Base-by-base conservation (phyloP, 306 rosid genomes). In the Delonix regia region DNA sequence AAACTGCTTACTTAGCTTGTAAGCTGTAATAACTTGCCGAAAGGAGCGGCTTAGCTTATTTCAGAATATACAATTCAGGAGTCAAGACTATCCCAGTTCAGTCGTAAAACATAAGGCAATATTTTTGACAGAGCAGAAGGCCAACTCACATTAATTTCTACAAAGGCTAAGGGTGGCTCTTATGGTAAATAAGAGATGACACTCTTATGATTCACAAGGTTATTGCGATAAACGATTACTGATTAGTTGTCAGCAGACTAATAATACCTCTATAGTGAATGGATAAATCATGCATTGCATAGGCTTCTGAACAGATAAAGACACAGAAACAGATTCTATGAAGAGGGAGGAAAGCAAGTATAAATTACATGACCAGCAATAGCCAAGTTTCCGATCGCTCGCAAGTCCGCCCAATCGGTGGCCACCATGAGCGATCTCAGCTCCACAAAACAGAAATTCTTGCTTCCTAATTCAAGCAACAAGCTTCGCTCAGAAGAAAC, bases 351-450 rank as follows among this genome's bases (percentile, higher is more conserved):
- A 21, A 48, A 15, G 63, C 27, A 15, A 60, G 24, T 66, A 51
- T 1, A 67, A 85, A 96, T 87, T 85, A 95, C 99, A 76, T 92
- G 97, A 74, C 98, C 98, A 60, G 97, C 99, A 85, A 95, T 77
- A 64, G 98, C 91, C 85, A 95, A 83, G 59, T 88, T 88, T 14
- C 75, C 85, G 96, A 88, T 89, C 9, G 91, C 88, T 69, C 76
- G 61, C 10, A 56, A 49, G 80, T 95, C 94, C 30, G 80, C 84
- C 99, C 99, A 92, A 76, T 92, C 92, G 9, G 97, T 79, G 9
- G 98, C 99, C 52, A 92, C 99, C 98, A 95, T 89, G 18, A 95
- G 85, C 55, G 97, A 89, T 60, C 98, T 79, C 6, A 95, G 88
- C 80, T 95, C 98, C 73, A 95, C 92, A 60, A 95, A 95, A 41